These are phyloP conservation scores for Takashimella tepidaria DNA, from an alignment of 1,284 basidiomycete species.

Conservation along the genomic window DNA sequence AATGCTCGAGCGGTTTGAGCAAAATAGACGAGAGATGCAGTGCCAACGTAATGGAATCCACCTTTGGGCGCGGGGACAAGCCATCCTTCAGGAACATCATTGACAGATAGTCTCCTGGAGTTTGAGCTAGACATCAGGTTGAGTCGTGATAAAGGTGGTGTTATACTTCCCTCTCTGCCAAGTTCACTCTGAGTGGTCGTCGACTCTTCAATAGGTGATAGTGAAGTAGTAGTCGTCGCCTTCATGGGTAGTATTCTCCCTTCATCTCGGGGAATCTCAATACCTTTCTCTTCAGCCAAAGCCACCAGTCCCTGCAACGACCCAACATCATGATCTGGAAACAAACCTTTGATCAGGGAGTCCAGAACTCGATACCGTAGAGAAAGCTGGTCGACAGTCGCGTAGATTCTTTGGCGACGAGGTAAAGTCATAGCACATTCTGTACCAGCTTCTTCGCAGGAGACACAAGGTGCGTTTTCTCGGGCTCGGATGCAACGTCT, in stretches of 20 bases:
- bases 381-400: slow-evolving; percentile 3
- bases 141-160: background rate
- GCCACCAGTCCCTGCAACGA: slow-evolving; percentile 1
- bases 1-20: slow-evolving; percentile 10
- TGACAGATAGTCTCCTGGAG: no score
- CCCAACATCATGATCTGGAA: slow-evolving; percentile 13
- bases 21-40: slow-evolving; percentile 17
- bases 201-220: background rate
- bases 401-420: slow-evolving; percentile 9
- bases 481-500: slow-evolving; percentile 10
- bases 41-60: slow-evolving; percentile 19
- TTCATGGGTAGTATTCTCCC: background rate
- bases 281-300: slow-evolving; percentile 4
- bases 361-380: slow-evolving; percentile 10
- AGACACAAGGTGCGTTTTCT: slow-evolving; percentile 7
- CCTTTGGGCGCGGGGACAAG: slow-evolving; percentile 18
- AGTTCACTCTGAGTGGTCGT: no score
- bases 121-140: no score
- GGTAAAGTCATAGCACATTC: slow-evolving; percentile 14
- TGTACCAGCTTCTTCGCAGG: slow-evolving; percentile 11
- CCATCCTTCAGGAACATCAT: slow-evolving; percentile 16
- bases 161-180: background rate
- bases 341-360: slow-evolving; percentile 12
- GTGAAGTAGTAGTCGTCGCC: background rate
- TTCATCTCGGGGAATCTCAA: background rate